Conservation (phyloP, 352 stramenopile genomes). For the Blastocystis sp. region DNA sequence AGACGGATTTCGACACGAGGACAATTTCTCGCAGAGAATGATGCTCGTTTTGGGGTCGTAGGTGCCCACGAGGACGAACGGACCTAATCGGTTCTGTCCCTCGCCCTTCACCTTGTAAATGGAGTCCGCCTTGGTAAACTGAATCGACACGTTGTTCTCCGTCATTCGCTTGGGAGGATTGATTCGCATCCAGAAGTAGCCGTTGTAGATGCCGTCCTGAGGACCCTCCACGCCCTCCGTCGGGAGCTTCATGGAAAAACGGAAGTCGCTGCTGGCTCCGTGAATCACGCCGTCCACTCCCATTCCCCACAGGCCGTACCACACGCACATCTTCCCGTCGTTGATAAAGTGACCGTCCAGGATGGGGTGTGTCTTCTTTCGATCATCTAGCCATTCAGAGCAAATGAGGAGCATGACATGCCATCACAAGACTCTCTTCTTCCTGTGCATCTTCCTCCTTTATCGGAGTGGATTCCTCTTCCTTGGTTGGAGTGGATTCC, state of each 20-base stretch:
- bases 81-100: conserved; percentile 54
- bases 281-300: conserved; percentile 26
- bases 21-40: conserved; percentile 69
- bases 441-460: background rate
- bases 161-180: conserved; percentile 26
- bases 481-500: background rate
- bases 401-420: background rate
- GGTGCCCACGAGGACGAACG: conserved; percentile 32
- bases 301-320: conserved; percentile 68
- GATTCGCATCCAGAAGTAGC: conserved; percentile 70
- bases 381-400: background rate
- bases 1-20: too few relatives aligned
- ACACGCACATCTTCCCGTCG: conserved; percentile 54
- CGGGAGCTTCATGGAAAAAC: conserved; percentile 49
- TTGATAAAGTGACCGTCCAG: conserved; percentile 58
- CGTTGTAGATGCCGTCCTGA: conserved; percentile 57
- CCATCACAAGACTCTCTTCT: background rate
- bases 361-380: conserved; percentile 46
- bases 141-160: conserved; percentile 50
- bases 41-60: conserved; percentile 42
- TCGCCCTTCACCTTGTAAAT: conserved; percentile 33
- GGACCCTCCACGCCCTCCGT: conserved; percentile 20
- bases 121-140: conserved; percentile 28
- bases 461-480: background rate
- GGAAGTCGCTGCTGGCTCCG: conserved; percentile 69